Evolutionary conservation across 257 asterid species (phyloP).

Genomic region (Voacanga thouarsii): DNA sequence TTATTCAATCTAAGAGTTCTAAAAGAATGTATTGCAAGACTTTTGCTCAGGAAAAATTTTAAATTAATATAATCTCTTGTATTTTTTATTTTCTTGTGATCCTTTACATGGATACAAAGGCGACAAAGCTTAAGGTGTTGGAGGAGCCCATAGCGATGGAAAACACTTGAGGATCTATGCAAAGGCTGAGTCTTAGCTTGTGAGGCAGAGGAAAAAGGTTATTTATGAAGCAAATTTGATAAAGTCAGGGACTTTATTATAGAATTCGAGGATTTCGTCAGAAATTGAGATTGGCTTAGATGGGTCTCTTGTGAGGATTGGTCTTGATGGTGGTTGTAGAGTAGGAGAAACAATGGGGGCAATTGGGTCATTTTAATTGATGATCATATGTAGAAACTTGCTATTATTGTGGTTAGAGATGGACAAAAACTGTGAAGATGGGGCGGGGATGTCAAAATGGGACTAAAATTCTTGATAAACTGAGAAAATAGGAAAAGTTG

Average conservation of each 20-base stretch:
- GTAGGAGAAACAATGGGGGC: conserved; percentile 22
- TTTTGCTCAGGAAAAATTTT: too few species aligned
- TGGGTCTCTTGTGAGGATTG: conserved; percentile 69
- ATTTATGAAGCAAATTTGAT: conserved; percentile 53
- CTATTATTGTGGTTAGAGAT: neutral
- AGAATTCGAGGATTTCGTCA: conserved; percentile 32
- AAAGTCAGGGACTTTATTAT: conserved; percentile 56
- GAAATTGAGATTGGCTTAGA: conserved; percentile 46
- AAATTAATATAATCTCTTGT: too few species aligned
- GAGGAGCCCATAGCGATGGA: conserved; percentile 61
- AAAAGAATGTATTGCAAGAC: too few species aligned
- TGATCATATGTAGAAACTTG: conserved; percentile 45
- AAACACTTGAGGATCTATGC: conserved; percentile 47
- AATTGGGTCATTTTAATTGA: conserved; percentile 58
- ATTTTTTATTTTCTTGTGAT: too few species aligned
- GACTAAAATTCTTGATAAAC: conserved; percentile 3
- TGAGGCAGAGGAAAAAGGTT: conserved; percentile 37
- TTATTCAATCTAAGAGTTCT: too few species aligned
- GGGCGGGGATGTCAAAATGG: conserved; percentile 28
- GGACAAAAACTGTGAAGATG: conserved; percentile 28
- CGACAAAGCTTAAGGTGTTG: conserved; percentile 49
- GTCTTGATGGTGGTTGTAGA: conserved; percentile 37
- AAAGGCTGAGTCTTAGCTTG: conserved; percentile 34
- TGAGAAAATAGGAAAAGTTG: conserved; percentile 29
- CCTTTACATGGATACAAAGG: conserved; percentile 65